A percentile compares a stretch with the other conserved stretches of the same genome.
These are phyloP conservation scores for Hortaea sp. DNA, from an alignment of 2,329 filamentous ascomycete genomes.

Conservation along the genomic window DNA sequence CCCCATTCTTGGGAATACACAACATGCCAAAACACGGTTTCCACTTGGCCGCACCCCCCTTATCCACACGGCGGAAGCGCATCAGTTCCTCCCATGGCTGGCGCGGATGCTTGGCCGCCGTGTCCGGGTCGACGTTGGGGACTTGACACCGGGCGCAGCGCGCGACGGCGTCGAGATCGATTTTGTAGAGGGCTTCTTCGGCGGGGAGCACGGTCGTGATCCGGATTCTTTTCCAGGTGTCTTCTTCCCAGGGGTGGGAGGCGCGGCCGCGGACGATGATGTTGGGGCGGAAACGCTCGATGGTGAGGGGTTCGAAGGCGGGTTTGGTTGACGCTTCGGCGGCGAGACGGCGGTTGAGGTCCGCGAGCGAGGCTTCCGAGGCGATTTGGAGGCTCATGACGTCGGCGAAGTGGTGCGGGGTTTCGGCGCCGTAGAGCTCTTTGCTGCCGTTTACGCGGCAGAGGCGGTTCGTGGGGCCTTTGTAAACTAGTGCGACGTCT, in stretches of 20 bases:
- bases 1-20: slow-evolving; percentile 48
- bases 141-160: slow-evolving; percentile 53
- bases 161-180: slow-evolving; percentile 48
- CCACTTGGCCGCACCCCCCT: slow-evolving; percentile 49
- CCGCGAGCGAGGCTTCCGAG: slow-evolving; percentile 45
- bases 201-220: slow-evolving; percentile 28
- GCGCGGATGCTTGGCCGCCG: slow-evolving; percentile 46
- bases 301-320: slow-evolving; percentile 35
- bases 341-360: slow-evolving; percentile 46
- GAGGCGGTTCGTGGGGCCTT: slow-evolving; percentile 48
- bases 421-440: slow-evolving; percentile 37
- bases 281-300: slow-evolving; percentile 56
- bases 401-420: slow-evolving; percentile 48
- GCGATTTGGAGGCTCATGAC: slow-evolving; percentile 48
- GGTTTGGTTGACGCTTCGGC: slow-evolving; percentile 22
- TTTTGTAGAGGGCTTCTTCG: slow-evolving; percentile 24
- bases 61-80: slow-evolving; percentile 50
- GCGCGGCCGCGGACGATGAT: slow-evolving; percentile 47
- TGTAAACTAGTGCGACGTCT: slow-evolving; percentile 50
- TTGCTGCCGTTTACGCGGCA: slow-evolving; percentile 47
- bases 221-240: slow-evolving; percentile 51
- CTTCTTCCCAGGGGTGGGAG: slow-evolving; percentile 48
- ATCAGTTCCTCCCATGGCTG: slow-evolving; percentile 55
- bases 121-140: slow-evolving; percentile 55
- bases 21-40: slow-evolving; percentile 62